phyloP scores from a whole-genome alignment of 805 yeast genomes.

The Peterozyma toletana region DNA sequence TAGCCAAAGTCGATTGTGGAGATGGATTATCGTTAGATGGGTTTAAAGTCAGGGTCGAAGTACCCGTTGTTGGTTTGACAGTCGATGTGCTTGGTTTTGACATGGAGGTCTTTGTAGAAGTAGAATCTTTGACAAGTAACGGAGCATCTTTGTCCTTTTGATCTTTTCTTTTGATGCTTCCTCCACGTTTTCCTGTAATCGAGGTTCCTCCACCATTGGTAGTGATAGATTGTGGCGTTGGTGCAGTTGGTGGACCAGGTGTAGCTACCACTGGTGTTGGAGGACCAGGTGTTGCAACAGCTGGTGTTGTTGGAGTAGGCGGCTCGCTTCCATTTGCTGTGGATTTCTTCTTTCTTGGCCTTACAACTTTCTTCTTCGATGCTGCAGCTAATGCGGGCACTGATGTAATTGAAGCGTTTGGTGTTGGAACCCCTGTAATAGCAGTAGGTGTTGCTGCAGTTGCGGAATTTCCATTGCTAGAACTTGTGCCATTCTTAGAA shows the following conservation, averaged over 20 bases:
- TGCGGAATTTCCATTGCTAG: constrained; percentile 2
- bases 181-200: constrained; percentile 6
- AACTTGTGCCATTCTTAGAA: not conserved
- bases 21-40: too few relatives aligned
- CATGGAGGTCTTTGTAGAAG: too few relatives aligned
- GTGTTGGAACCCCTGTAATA: constrained; percentile 8
- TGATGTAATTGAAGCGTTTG: constrained; percentile 8
- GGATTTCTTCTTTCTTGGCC: constrained; percentile 14
- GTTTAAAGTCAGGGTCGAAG: too few relatives aligned
- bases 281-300: constrained; percentile 16
- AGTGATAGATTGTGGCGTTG: not conserved
- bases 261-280: constrained; percentile 7
- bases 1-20: not conserved
- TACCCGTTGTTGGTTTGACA: not conserved
- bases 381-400: constrained; percentile 5
- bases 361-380: constrained; percentile 16
- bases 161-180: constrained; percentile 6
- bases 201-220: too few relatives aligned
- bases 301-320: constrained; percentile 34
- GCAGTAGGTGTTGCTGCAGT: constrained; percentile 12
- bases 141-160: not conserved
- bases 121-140: too few relatives aligned
- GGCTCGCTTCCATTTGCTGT: constrained; percentile 25
- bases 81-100: not conserved
- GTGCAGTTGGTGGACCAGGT: constrained; percentile 1